These are phyloP conservation scores for Stagonosporopsis tanaceti DNA, from an alignment of 2,329 filamentous ascomycete genomes.

Conservation along the genomic window DNA sequence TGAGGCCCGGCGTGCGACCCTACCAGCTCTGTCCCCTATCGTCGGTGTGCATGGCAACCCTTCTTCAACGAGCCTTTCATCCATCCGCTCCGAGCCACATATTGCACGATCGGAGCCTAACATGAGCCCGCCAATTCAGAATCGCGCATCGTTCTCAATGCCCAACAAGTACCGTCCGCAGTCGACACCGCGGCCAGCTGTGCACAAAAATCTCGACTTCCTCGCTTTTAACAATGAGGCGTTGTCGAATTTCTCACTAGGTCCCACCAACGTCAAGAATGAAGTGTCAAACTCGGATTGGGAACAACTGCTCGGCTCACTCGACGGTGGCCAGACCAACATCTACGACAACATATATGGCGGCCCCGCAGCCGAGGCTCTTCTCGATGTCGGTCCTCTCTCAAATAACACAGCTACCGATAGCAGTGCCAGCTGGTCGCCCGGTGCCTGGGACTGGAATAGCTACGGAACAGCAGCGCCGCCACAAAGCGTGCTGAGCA, in stretches of 20 bases:
- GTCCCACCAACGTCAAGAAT: constrained; percentile 49
- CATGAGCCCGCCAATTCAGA: constrained; percentile 51
- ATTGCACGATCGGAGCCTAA: constrained; percentile 58
- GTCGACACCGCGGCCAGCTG: constrained; percentile 26
- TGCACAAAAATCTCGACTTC: constrained; percentile 57
- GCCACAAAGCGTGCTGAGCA: constrained; percentile 65
- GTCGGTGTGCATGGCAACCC: constrained; percentile 52
- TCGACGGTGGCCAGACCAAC: constrained; percentile 81
- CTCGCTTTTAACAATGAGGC: constrained; percentile 56
- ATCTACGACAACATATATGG: constrained; percentile 87
- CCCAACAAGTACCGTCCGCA: constrained; percentile 48
- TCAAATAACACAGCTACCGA: constrained; percentile 43
- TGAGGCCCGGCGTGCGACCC: constrained; percentile 53
- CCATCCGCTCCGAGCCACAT: constrained; percentile 55
- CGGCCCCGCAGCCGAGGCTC: constrained; percentile 60
- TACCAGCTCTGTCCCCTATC: constrained; percentile 55
- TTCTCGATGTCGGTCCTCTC: constrained; percentile 43
- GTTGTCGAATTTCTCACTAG: constrained; percentile 40
- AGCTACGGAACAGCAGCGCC: constrained; percentile 38
- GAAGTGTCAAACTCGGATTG: constrained; percentile 74
- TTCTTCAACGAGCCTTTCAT: constrained; percentile 61
- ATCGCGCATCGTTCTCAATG: constrained; percentile 43
- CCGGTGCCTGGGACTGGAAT: constrained; percentile 47
- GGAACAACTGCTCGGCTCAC: constrained; percentile 80
- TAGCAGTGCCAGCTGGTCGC: constrained; percentile 44